Evolutionary conservation across 2,329 filamentous ascomycete species (phyloP).

Genomic region (Colletotrichum lini): DNA sequence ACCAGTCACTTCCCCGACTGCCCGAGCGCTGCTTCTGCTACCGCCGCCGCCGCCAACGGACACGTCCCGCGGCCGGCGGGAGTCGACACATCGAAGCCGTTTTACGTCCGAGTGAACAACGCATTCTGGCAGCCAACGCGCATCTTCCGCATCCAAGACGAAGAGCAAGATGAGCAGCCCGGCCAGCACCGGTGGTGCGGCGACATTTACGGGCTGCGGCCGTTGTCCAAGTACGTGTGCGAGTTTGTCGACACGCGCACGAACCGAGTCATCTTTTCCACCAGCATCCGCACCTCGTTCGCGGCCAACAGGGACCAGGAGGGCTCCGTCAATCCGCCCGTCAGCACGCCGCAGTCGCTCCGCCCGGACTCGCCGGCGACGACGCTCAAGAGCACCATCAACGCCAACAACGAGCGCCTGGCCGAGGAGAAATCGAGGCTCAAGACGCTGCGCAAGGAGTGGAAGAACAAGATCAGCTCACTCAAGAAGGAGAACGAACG

Average conservation of each 20-base stretch:
- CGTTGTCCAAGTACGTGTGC: conserved; percentile 82
- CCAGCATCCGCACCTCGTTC: conserved; percentile 77
- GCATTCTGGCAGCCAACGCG: conserved; percentile 84
- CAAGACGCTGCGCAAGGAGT: conserved; percentile 81
- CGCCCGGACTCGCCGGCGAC: conserved; percentile 83
- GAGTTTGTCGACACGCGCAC: conserved; percentile 81
- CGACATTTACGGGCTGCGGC: conserved; percentile 77
- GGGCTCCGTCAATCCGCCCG: conserved; percentile 50
- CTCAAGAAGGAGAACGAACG: conserved; percentile 82
- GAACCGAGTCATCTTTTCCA: conserved; percentile 77
- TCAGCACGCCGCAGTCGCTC: conserved; percentile 70
- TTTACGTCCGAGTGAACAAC: conserved; percentile 84
- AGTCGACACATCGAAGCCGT: conserved; percentile 80
- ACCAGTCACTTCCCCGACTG: conserved; percentile 74
- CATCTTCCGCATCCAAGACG: conserved; percentile 68
- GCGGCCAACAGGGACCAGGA: conserved; percentile 61
- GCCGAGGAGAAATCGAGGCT: conserved; percentile 78
- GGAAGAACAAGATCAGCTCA: conserved; percentile 76
- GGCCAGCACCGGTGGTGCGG: conserved; percentile 75
- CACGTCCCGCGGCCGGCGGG: conserved; percentile 59
- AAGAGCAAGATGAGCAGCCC: conserved; percentile 48
- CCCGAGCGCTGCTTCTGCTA: conserved; percentile 36
- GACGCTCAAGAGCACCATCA: conserved; percentile 83
- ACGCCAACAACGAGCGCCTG: conserved; percentile 78
- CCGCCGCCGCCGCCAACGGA: conserved; percentile 42